These are phyloP conservation scores for Cordyceps cateniannulata DNA, from an alignment of 2,329 filamentous ascomycete genomes.

Conservation along the genomic window DNA sequence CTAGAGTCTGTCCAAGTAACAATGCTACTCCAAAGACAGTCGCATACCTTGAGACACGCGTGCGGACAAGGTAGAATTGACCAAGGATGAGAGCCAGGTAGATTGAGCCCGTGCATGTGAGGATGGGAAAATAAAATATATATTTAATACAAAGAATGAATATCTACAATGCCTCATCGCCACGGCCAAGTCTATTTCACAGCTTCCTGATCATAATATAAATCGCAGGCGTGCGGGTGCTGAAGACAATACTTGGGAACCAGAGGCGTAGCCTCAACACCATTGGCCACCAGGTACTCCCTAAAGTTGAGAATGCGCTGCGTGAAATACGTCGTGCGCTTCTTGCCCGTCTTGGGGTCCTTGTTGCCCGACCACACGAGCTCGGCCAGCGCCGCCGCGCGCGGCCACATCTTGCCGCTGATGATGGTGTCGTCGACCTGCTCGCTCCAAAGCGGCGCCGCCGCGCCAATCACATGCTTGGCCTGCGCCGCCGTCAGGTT, in stretches of 20 bases:
- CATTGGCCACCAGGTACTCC: constrained; percentile 10
- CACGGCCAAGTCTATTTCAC: constrained; percentile 9
- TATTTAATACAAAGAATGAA: constrained; percentile 4
- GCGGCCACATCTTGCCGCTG: constrained; percentile 47
- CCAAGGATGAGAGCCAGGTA: too few relatives aligned
- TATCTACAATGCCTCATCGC: neutral
- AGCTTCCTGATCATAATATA: constrained; percentile 44
- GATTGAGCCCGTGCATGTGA: too few relatives aligned
- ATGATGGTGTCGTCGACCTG: constrained; percentile 48
- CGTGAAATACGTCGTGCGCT: constrained; percentile 8
- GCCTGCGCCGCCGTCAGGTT: constrained; percentile 40
- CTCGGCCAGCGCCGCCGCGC: constrained; percentile 49
- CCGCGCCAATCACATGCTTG: constrained; percentile 43
- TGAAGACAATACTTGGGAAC: constrained; percentile 52
- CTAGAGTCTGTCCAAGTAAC: too few relatives aligned
- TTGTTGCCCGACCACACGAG: constrained; percentile 50
- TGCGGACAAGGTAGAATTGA: too few relatives aligned
- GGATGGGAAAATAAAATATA: neutral
- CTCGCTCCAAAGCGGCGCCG: constrained; percentile 47
- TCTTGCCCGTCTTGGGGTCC: constrained; percentile 26
- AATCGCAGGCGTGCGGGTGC: constrained; percentile 51
- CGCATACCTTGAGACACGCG: too few relatives aligned
- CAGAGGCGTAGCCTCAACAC: constrained; percentile 34
- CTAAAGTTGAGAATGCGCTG: constrained; percentile 11
- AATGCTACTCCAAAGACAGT: too few relatives aligned